Evolutionary conservation across 352 stramenopile species (phyloP).

Genomic region (Pythium aphanidermatum): DNA sequence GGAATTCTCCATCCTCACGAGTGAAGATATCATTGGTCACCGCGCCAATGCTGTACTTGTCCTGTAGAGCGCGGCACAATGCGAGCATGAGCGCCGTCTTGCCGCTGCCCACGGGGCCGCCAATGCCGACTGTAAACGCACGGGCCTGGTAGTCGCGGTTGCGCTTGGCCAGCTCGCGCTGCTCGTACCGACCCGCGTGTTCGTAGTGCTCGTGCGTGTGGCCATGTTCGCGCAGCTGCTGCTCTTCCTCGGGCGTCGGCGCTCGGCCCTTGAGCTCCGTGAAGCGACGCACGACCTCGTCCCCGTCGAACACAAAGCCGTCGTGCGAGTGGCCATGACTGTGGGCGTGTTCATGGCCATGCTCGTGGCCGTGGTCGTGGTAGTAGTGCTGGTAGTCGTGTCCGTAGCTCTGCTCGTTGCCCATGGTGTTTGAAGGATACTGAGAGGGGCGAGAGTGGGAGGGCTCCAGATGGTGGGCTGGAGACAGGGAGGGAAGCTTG

Average conservation of each 20-base stretch:
- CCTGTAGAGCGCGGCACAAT: constrained; percentile 86
- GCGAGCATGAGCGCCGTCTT: constrained; percentile 95
- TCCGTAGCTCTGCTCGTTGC: constrained; percentile 8
- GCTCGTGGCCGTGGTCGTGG: constrained; percentile 19
- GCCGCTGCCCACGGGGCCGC: constrained; percentile 92
- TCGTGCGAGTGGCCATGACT: constrained; percentile 27
- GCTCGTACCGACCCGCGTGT: constrained; percentile 62
- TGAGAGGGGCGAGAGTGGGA: too few species aligned
- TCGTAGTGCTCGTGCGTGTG: constrained; percentile 89
- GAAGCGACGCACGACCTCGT: constrained; percentile 71
- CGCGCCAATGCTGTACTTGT: constrained; percentile 73
- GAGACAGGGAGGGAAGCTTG: not conserved
- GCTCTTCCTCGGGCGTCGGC: constrained; percentile 69
- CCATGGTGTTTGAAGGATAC: constrained; percentile 5
- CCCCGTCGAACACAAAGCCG: constrained; percentile 32
- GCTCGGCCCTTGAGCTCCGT: constrained; percentile 42
- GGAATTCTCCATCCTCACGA: constrained; percentile 97
- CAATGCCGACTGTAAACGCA: constrained; percentile 95
- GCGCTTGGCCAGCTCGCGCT: constrained; percentile 41
- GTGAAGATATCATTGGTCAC: constrained; percentile 99
- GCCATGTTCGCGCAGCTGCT: constrained; percentile 73
- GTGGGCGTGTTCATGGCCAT: constrained; percentile 23
- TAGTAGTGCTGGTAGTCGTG: constrained; percentile 18
- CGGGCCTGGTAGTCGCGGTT: constrained; percentile 77
- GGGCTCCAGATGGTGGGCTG: too few species aligned